Base-by-base conservation (phyloP, 768 basidiomycete genomes). In the Tulasnella sp. region DNA sequence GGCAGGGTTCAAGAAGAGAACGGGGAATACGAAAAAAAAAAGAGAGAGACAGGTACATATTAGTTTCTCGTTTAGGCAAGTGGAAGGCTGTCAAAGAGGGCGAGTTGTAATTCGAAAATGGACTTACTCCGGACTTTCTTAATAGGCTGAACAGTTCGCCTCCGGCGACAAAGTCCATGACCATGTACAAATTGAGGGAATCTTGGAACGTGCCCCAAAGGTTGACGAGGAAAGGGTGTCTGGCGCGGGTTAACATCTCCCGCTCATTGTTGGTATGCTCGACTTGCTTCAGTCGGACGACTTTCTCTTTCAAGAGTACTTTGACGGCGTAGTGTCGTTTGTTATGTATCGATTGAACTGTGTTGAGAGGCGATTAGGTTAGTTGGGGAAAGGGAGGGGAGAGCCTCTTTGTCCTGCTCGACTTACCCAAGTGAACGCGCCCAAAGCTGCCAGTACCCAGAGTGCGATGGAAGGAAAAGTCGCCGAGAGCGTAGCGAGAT, bases 231-330 rank as follows among this genome's bases (percentile, higher is more conserved):
- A 98, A 94, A 1, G 95, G 91, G 82, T 98, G 94, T 76, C 94
- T 90, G 5, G 97, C 91, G 31, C 87, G 87, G 69, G 90, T 88
- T 45, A 99, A 89, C 83, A 99, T 95, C 70, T 86, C 86, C 80
- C 94, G 91, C 83, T 99, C 97, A 80, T 93, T 96, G 82, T 96
- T 97, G 64, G 97, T 98, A 80, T 99, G 97, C 81, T 98, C 94
- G 71, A 98, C 90, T 82, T 99, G 97, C 85, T 98, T 97, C 83
- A 94, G 89, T 79, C 88, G 89, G 74, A 94, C 93, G 74, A 98
- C 92, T 82, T 93, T 92, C 78, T 96, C 94, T 82, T 98, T 98
- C 85, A 88, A 91, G 78, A 98, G 85, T 9, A 98, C 95, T 82
- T 98, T 98, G 86, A 97, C 90, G 70, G 96, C 96, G 82, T 97